These are phyloP conservation scores for Penicilliopsis zonata DNA, from an alignment of 495 filamentous ascomycete species.

Conservation along the genomic window DNA sequence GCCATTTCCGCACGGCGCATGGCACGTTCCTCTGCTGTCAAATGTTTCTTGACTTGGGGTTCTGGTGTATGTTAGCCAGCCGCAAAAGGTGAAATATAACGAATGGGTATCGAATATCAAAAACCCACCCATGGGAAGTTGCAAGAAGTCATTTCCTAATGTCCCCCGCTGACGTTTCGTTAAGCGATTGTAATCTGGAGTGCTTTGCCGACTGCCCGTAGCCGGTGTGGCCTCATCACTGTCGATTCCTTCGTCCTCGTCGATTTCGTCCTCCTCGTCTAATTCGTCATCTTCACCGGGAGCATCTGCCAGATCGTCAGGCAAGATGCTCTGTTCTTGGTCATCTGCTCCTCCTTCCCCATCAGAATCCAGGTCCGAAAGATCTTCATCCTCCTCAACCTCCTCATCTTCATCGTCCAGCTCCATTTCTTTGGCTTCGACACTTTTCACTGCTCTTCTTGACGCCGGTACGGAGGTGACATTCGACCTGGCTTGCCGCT, in stretches of 20 bases:
- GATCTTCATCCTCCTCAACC: slow-evolving; percentile 44
- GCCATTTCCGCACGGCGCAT: slow-evolving; percentile 97
- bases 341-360: slow-evolving; percentile 40
- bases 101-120: no score
- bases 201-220: slow-evolving; percentile 47
- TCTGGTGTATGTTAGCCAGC: slow-evolving; percentile 39
- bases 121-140: slow-evolving; percentile 66
- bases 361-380: slow-evolving; percentile 35
- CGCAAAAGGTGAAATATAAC: not conserved
- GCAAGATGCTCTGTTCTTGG: slow-evolving; percentile 32
- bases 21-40: slow-evolving; percentile 88
- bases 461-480: slow-evolving; percentile 17
- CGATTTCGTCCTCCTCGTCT: slow-evolving; percentile 44
- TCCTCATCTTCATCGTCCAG: slow-evolving; percentile 37
- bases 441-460: slow-evolving; percentile 31
- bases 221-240: slow-evolving; percentile 47
- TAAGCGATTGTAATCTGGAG: slow-evolving; percentile 71
- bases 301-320: slow-evolving; percentile 18
- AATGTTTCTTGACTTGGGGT: slow-evolving; percentile 81
- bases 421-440: slow-evolving; percentile 51
- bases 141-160: slow-evolving; percentile 60
- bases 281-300: slow-evolving; percentile 35
- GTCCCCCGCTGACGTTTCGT: slow-evolving; percentile 78
- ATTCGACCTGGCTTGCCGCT: slow-evolving; percentile 15
- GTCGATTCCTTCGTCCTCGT: slow-evolving; percentile 49